Conservation (phyloP, 106 monocot species). For the Acorus calamus region DNA sequence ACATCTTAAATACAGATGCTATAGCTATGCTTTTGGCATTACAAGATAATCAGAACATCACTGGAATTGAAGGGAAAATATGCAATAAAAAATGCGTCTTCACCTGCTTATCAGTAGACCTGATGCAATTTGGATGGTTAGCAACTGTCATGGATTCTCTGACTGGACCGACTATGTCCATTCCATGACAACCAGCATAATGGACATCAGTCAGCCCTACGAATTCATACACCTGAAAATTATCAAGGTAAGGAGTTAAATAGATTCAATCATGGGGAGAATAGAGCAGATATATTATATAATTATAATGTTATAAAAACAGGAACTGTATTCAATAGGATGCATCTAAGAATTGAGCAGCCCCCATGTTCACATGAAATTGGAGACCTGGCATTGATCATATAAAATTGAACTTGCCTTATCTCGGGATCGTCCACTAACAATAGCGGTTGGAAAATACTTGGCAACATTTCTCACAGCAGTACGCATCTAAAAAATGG, state of each 20-base stretch:
- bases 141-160: slow-evolving; percentile 15
- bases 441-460: slow-evolving; percentile 72
- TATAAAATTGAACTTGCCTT: slow-evolving; percentile 27
- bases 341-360: not conserved
- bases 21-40: not conserved
- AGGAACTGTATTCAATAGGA: too few relatives aligned
- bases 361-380: not conserved
- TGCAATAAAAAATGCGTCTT: not conserved
- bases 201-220: slow-evolving; percentile 62
- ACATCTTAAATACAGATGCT: not conserved
- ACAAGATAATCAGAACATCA: not conserved
- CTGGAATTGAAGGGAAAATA: too few relatives aligned
- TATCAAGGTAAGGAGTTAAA: too few relatives aligned
- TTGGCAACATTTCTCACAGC: slow-evolving; percentile 58
- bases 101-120: slow-evolving; percentile 56
- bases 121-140: slow-evolving; percentile 51
- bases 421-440: slow-evolving; percentile 78
- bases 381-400: not conserved
- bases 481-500: slow-evolving; percentile 57
- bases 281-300: not conserved
- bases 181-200: slow-evolving; percentile 96
- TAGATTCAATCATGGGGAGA: not conserved
- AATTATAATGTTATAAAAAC: too few relatives aligned
- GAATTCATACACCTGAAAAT: slow-evolving; percentile 65
- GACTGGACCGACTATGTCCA: slow-evolving; percentile 89